A percentile compares a stretch with the other conserved stretches of the same genome.
These are phyloP conservation scores for Phascolomyces articulosus DNA, from an alignment of 371 early-diverging fungal species.

Conservation along the genomic window DNA sequence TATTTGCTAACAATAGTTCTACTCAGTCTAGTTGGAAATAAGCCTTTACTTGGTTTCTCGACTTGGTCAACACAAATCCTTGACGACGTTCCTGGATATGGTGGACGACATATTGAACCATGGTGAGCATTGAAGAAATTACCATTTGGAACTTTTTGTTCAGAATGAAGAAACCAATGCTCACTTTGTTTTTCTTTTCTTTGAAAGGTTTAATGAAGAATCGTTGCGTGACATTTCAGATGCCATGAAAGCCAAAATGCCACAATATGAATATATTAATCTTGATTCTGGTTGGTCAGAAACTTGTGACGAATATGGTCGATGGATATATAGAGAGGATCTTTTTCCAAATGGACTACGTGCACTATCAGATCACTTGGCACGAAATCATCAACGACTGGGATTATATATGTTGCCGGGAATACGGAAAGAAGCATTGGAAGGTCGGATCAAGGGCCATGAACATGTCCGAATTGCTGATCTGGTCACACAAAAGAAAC, in stretches of 20 bases:
- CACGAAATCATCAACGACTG: constrained; percentile 29
- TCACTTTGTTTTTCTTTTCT: too few species aligned
- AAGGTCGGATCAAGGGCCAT: constrained; percentile 11
- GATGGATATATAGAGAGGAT: constrained; percentile 33
- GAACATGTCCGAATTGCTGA: constrained; percentile 23
- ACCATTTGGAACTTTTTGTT: constrained; percentile 3
- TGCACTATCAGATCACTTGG: constrained; percentile 21
- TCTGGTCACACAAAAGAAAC: constrained; percentile 10
- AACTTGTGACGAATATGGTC: constrained; percentile 30
- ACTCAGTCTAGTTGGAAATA: constrained; percentile 1
- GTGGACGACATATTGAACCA: constrained; percentile 28
- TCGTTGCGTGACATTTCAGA: constrained; percentile 33
- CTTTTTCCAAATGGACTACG: constrained; percentile 33
- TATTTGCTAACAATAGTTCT: neutral
- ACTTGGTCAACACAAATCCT: constrained; percentile 43
- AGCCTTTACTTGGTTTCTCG: constrained; percentile 36
- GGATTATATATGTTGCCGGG: constrained; percentile 38
- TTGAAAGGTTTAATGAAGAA: constrained; percentile 34
- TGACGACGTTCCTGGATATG: constrained; percentile 39
- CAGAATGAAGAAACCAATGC: neutral
- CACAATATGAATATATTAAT: constrained; percentile 37
- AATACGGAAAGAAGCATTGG: constrained; percentile 27
- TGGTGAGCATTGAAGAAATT: constrained; percentile 20
- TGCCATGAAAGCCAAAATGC: constrained; percentile 32
- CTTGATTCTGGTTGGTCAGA: constrained; percentile 41